These are phyloP conservation scores for Dactylellina sp. DNA, from an alignment of 2,329 filamentous ascomycete genomes.

Conservation along the genomic window DNA sequence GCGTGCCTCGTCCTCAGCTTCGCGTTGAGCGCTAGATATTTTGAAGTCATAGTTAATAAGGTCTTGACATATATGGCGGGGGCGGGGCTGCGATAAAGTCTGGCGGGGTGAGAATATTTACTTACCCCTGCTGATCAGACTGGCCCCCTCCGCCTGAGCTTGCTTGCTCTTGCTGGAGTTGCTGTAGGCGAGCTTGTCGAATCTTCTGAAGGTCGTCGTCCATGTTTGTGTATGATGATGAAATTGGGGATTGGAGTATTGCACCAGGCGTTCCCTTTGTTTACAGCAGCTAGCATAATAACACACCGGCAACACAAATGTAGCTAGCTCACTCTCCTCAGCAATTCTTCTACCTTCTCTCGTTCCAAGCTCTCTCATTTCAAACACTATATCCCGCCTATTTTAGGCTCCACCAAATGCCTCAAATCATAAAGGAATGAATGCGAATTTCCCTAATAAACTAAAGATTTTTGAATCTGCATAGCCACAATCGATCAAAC, in stretches of 20 bases:
- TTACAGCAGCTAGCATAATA: background rate
- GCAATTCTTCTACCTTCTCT: no score
- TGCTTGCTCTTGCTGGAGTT: constrained; percentile 82
- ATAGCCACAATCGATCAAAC: no score
- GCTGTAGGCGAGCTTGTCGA: constrained; percentile 88
- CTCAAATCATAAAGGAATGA: no score
- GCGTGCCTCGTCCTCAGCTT: constrained; percentile 75
- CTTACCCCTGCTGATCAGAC: constrained; percentile 65
- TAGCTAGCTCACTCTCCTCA: no score
- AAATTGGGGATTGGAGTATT: background rate
- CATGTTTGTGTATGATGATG: constrained; percentile 16
- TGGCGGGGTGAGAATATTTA: constrained; percentile 67
- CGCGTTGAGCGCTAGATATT: constrained; percentile 62
- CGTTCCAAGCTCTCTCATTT: no score
- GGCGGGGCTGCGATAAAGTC: constrained; percentile 60
- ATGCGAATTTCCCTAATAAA: no score
- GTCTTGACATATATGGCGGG: constrained; percentile 60
- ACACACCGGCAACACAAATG: background rate
- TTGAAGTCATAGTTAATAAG: background rate
- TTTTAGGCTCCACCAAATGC: no score
- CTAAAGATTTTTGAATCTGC: no score
- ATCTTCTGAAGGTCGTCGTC: constrained; percentile 71
- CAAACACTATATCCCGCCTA: no score
- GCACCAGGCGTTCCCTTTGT: background rate
- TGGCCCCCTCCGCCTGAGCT: constrained; percentile 60